phyloP scores from a whole-genome alignment of 345 rosid genomes.

The Aquilaria malaccensis region DNA sequence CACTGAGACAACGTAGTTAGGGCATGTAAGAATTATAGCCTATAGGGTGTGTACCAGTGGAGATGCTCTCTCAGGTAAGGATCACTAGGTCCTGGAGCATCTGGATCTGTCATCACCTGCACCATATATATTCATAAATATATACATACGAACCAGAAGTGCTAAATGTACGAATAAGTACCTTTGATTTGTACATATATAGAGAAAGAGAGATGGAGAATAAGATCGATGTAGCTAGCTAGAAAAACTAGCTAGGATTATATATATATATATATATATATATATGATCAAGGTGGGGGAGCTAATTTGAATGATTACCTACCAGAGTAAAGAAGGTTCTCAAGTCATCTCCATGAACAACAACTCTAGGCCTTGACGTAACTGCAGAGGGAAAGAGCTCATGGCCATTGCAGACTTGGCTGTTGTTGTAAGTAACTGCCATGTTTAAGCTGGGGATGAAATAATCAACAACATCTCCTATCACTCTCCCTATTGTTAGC shows the following conservation, averaged over 20 bases:
- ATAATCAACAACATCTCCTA: slow-evolving; percentile 33
- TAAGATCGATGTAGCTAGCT: too few species aligned
- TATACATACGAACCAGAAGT: neutral
- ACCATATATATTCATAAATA: neutral
- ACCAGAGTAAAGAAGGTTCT: slow-evolving; percentile 69
- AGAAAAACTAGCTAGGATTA: neutral
- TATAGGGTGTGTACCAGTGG: slow-evolving; percentile 42
- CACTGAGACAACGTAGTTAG: too few species aligned
- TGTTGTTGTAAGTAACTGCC: slow-evolving; percentile 23
- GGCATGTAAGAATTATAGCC: too few species aligned
- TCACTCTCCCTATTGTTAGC: slow-evolving; percentile 30
- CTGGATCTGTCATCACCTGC: slow-evolving; percentile 67
- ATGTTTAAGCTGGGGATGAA: slow-evolving; percentile 26
- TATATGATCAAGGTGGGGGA: neutral
- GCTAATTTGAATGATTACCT: neutral
- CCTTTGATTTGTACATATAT: too few species aligned
- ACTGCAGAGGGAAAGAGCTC: slow-evolving; percentile 34
- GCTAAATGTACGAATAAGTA: too few species aligned
- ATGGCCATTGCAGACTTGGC: slow-evolving; percentile 26
- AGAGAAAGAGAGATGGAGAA: too few species aligned
- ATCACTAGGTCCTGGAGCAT: slow-evolving; percentile 71
- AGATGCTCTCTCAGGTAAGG: slow-evolving; percentile 56
- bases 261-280: neutral
- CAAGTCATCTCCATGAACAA: slow-evolving; percentile 35
- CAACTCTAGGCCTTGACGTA: slow-evolving; percentile 26